Percentiles rank a stretch among this genome's conserved stretches.
phyloP scores from a whole-genome alignment of 1,139 yeast species.

The Geotrichum phurueaensis region DNA sequence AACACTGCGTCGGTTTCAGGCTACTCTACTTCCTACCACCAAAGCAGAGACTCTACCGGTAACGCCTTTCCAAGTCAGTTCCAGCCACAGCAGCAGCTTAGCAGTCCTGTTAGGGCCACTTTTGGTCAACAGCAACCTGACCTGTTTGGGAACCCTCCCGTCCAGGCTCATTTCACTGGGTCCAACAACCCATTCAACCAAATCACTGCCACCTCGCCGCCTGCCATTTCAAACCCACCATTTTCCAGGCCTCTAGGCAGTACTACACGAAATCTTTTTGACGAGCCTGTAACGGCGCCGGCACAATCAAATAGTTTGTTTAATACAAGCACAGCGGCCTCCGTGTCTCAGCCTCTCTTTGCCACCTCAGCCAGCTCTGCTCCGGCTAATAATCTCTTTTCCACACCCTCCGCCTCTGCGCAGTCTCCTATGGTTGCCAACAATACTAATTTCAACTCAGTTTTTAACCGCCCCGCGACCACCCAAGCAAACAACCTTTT shows the following conservation, averaged over 20 bases:
- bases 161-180: not conserved
- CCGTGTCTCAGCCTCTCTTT: not conserved
- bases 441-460: not conserved
- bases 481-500: not conserved
- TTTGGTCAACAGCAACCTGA: conserved; percentile 34
- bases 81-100: conserved; percentile 34
- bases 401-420: not conserved
- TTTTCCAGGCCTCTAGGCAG: not conserved
- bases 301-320: not conserved
- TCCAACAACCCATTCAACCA: not conserved
- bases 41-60: conserved; percentile 37
- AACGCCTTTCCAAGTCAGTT: conserved; percentile 28
- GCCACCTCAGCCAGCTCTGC: not conserved
- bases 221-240: not conserved
- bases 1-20: not conserved
- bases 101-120: conserved; percentile 6
- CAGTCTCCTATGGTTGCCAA: not conserved
- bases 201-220: not conserved
- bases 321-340: not conserved
- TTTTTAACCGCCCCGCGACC: not conserved
- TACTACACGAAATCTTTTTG: not conserved
- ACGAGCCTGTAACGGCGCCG: not conserved
- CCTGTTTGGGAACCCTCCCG: conserved; percentile 5
- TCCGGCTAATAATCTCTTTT: not conserved
- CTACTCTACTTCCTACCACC: conserved; percentile 17